Base-by-base conservation (phyloP, 2,329 filamentous ascomycete genomes). In the Diaporthe sp. region DNA sequence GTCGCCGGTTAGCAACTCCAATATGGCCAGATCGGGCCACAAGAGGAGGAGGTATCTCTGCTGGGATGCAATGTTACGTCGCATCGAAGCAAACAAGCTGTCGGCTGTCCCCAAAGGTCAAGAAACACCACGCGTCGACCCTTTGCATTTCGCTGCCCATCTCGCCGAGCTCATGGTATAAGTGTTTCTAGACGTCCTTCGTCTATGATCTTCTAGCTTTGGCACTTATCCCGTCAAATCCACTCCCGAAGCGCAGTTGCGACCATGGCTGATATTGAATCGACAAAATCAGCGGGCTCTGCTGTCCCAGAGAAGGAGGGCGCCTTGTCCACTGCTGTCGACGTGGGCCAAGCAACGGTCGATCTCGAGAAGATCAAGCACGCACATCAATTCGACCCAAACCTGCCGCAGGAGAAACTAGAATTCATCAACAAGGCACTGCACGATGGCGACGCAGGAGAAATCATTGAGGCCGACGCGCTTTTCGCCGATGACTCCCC, bases 401-500 rank as follows among this genome's bases (percentile, higher is more conserved):
- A 84, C 54, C 76, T 84, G 7, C 79, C 83, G 1, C 72, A 77
- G 13, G 83, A 81, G 58, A 83, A 82, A 75, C 75, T 81, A 35
- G 80, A 82, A 13, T 79, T 80, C 60, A 74, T 83, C 52, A 78
- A 81, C 69, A 78, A 80, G 40, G 81, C 80, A 9, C 67, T 84
- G 15, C 76, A 79, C 10, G 77, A 81, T 75, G 82, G 81, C 47
- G 80, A 83, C 38, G 57, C 77, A 8, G 78, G 79, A 22, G 81
- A 83, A 28, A 81, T 83, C 28, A 57, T 80, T 19, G 80, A 81
- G 28, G 79, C 78, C 5, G 82, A 84, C 40, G 72, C 78, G 19
- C 72, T 82, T 5, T 82, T 84, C 28, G 80, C 77, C 8, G 81
- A 84, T 8, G 76, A 84, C 75, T 85, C 84, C 17, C 84, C 84